These are phyloP conservation scores for Chloranthus sessilifolius DNA, from an alignment of 164 flowering plant species.

Conservation along the genomic window DNA sequence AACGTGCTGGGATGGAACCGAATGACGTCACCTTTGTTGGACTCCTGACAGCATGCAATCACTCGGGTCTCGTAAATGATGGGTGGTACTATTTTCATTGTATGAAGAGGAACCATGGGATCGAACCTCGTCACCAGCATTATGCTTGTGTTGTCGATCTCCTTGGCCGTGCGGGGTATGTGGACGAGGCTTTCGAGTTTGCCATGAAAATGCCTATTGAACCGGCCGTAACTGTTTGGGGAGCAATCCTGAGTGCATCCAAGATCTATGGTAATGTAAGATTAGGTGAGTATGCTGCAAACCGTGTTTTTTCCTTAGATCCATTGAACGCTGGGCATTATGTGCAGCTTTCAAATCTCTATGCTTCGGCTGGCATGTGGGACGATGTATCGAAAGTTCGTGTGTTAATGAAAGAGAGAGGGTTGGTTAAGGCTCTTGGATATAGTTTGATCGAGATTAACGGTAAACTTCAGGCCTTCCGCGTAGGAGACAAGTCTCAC, in stretches of 20 bases:
- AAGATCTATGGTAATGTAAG: conserved; percentile 21
- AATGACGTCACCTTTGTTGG: conserved; percentile 32
- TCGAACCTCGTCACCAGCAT: conserved; percentile 34
- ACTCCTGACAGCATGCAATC: conserved; percentile 29
- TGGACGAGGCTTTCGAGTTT: conserved; percentile 27
- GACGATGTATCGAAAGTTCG: conserved; percentile 20
- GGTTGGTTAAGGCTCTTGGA: conserved; percentile 25
- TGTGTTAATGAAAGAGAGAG: conserved; percentile 24
- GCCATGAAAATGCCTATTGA: conserved; percentile 27
- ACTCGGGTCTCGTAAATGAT: conserved; percentile 25
- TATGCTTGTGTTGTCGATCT: conserved; percentile 34
- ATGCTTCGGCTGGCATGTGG: conserved; percentile 31
- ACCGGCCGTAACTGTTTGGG: conserved; percentile 29
- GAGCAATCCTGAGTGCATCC: conserved; percentile 27
- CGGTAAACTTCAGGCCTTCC: conserved; percentile 26
- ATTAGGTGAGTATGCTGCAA: conserved; percentile 27
- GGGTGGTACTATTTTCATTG: conserved; percentile 28
- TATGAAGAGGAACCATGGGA: conserved; percentile 24
- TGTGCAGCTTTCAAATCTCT: conserved; percentile 34
- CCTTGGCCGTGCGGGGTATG: conserved; percentile 27
- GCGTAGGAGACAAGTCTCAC: conserved; percentile 32
- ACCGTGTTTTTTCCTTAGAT: conserved; percentile 20
- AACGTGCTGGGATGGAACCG: conserved; percentile 20
- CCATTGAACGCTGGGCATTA: conserved; percentile 32
- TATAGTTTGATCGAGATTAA: conserved; percentile 30